These are phyloP conservation scores for Xylaria multiplex DNA, from an alignment of 2,329 filamentous ascomycete genomes.

Conservation along the genomic window DNA sequence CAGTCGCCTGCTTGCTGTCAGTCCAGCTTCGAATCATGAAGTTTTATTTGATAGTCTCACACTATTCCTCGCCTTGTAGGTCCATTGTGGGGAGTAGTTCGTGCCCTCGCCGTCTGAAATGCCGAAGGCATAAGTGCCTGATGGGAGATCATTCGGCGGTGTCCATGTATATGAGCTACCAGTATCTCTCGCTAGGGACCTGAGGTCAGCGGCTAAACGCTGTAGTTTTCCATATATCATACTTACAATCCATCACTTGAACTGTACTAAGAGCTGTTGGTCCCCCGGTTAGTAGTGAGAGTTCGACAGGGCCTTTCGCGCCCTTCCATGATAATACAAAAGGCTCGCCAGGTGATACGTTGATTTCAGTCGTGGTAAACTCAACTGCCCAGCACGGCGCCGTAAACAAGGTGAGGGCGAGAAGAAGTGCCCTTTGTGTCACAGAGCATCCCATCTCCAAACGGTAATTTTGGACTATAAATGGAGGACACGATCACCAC, in stretches of 20 bases:
- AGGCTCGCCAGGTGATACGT: conserved; percentile 4
- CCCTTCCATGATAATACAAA: conserved; percentile 19
- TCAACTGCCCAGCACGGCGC: conserved; percentile 8
- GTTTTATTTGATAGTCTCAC: conserved; percentile 1
- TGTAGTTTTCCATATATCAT: not conserved
- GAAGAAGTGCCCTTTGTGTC: not conserved
- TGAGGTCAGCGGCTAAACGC: not conserved
- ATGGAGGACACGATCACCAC: not conserved
- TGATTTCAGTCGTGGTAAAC: conserved; percentile 7
- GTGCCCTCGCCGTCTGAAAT: conserved; percentile 9
- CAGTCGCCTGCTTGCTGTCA: not conserved
- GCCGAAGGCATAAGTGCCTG: conserved; percentile 16
- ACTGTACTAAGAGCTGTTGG: not conserved
- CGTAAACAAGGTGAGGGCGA: not conserved
- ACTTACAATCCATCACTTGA: conserved; percentile 17
- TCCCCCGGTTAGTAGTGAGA: not conserved
- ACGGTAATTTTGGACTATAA: not conserved
- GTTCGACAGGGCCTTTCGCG: conserved; percentile 11
- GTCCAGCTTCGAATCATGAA: not conserved
- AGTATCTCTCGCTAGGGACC: conserved; percentile 1
- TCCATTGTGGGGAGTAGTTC: conserved; percentile 24
- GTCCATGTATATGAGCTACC: conserved; percentile 25
- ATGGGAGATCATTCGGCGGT: conserved; percentile 14
- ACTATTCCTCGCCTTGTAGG: not conserved
- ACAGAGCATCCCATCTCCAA: not conserved